Conservation (phyloP, 148 eudicot species). For the Rhododendron griersonianum region DNA sequence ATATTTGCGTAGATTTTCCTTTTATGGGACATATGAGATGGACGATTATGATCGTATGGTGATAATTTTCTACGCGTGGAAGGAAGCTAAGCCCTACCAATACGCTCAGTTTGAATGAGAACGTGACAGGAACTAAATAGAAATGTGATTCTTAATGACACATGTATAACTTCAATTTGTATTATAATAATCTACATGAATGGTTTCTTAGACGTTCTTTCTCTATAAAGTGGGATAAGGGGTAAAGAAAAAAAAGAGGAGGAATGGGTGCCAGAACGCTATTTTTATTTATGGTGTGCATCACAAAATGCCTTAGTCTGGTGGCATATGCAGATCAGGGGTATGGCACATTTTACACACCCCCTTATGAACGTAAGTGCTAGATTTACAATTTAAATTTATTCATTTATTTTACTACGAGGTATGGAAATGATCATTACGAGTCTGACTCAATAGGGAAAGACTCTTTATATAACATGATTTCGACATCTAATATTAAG, state of each 20-base stretch:
- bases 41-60: not conserved
- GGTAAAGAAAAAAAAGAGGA: too few relatives aligned
- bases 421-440: not conserved
- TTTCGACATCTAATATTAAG: too few relatives aligned
- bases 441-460: too few relatives aligned
- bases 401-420: not conserved
- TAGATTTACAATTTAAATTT: not conserved
- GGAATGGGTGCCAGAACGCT: not conserved
- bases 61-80: not conserved
- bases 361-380: constrained; percentile 5
- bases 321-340: not conserved
- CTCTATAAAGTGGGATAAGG: not conserved
- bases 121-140: not conserved
- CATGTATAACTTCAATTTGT: not conserved
- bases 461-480: too few relatives aligned
- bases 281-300: not conserved
- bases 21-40: not conserved
- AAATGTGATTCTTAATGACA: not conserved
- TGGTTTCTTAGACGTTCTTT: not conserved
- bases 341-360: not conserved
- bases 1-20: not conserved
- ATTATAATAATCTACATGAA: not conserved
- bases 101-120: not conserved
- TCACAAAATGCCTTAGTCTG: not conserved
- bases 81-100: not conserved